phyloP scores from a whole-genome alignment of 2,329 filamentous ascomycete species.

The Penicillium sp. region DNA sequence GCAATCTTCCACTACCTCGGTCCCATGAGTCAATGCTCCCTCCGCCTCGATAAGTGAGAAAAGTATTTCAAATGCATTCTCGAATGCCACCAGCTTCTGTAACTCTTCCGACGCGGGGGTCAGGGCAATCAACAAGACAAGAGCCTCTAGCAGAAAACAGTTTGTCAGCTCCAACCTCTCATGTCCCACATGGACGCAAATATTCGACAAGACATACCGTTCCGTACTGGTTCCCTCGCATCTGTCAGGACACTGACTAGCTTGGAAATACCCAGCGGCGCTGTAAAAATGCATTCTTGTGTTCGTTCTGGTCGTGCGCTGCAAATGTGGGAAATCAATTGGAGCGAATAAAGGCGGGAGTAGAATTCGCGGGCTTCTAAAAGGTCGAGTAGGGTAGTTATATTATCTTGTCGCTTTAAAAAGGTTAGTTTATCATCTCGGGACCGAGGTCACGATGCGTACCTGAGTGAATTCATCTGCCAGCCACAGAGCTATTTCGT shows the following conservation, averaged over 20 bases:
- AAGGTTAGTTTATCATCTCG: constrained; percentile 48
- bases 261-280: constrained; percentile 82
- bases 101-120: constrained; percentile 84
- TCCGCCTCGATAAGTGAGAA: constrained; percentile 81
- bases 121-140: constrained; percentile 82
- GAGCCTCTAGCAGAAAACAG: constrained; percentile 58
- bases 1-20: constrained; percentile 87
- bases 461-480: constrained; percentile 97
- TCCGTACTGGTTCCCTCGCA: constrained; percentile 78
- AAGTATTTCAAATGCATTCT: constrained; percentile 85
- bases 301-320: constrained; percentile 84
- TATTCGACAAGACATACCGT: constrained; percentile 51
- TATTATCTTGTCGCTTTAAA: constrained; percentile 83
- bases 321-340: constrained; percentile 83
- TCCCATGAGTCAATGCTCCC: constrained; percentile 77
- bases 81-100: constrained; percentile 93
- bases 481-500: constrained; percentile 93
- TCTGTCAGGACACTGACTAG: constrained; percentile 84
- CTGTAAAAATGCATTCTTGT: constrained; percentile 89
- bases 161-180: constrained; percentile 3
- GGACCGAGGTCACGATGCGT: constrained; percentile 28
- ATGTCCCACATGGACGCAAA: neutral
- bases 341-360: constrained; percentile 83
- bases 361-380: constrained; percentile 87
- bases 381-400: constrained; percentile 83